Evolutionary conservation across 202 grass and related monocot genomes (phyloP), one percentile per base, ranked within the genome.

Genomic region (Zizania palustris): DNA sequence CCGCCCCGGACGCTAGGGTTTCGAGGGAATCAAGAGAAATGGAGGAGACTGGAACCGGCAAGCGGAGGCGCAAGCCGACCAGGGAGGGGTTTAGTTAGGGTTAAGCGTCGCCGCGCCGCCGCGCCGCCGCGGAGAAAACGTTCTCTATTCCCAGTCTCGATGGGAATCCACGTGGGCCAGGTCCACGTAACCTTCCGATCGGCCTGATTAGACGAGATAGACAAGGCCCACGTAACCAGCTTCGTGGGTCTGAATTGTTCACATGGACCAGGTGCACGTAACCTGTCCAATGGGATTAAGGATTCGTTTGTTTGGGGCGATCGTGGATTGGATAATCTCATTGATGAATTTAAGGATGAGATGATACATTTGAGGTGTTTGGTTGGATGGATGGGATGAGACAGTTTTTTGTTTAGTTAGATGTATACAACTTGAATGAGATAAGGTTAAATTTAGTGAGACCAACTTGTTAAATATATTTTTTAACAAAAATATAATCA

Each of bases 11-110:
- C 15, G 13, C 60, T 73, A 78, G 56, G 80, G 56, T 75, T 79
- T 75, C 33, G 22, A 8, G n/a, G n/a, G 58, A 56, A 48, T 14
- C 44, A 45, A 45, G 0, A 21, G 57, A 9, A 22, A 57, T 12
- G 33, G 18, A 49, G 46, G 38, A 43, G 16, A 20, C n/a, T 44
- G 69, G 59, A 54, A 45, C 73, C 10, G 9, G 57, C 34, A 9
- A 18, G 73, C 5, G 74, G 69, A 74, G 78, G 85, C 79, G 53
- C 41, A 36, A 40, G 67, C 6, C 5, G 21, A 21, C 21, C 0
- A 3, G 54, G 19, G n/a, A n/a, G 63, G 62, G 14, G 37, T 58
- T 67, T 78, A 78, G 50, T 42, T 83, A 83, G 80, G 80, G 85
- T 74, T 87, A 28, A 33, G 73, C 66, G 7, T 46, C 50, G 51